Conservation (phyloP, 202 grass and related monocot genomes). For the Setaria italica region DNA sequence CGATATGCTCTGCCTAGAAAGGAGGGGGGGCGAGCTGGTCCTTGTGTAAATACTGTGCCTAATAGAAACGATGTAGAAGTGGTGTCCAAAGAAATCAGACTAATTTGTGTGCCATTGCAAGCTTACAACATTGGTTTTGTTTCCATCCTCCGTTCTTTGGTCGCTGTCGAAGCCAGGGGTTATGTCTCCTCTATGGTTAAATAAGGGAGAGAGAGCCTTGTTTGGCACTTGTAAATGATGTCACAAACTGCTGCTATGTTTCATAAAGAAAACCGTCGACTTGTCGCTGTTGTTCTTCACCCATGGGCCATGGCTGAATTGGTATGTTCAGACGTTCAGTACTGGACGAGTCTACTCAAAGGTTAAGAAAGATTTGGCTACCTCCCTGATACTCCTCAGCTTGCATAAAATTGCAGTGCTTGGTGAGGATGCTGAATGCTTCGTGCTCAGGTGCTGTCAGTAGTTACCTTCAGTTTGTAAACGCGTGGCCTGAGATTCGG, state of each 20-base stretch:
- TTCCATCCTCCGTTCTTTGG: not conserved
- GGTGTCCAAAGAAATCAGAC: constrained; percentile 30
- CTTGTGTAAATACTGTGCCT: constrained; percentile 51
- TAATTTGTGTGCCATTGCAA: constrained; percentile 52
- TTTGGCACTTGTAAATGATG: constrained; percentile 59
- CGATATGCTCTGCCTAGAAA: constrained; percentile 44
- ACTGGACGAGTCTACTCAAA: not conserved
- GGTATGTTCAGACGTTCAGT: not conserved
- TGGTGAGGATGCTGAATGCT: no score
- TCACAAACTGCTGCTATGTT: not conserved
- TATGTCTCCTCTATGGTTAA: constrained; percentile 45
- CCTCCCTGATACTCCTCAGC: not conserved
- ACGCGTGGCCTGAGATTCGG: no score
- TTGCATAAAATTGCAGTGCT: no score
- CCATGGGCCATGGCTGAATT: not conserved
- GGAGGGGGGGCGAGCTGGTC: not conserved
- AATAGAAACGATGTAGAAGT: constrained; percentile 38
- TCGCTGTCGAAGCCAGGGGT: constrained; percentile 38
- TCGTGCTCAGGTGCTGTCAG: no score
- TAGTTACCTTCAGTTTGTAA: no score
- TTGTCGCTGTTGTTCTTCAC: not conserved
- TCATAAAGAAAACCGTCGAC: not conserved
- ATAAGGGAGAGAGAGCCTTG: constrained; percentile 30
- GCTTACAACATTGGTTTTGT: constrained; percentile 30
- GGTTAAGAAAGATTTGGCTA: not conserved